Percentiles rank a stretch among this genome's conserved stretches.
Evolutionary conservation across 2,329 filamentous ascomycete species (phyloP).

Genomic region (Macroventuria anomochaeta): DNA sequence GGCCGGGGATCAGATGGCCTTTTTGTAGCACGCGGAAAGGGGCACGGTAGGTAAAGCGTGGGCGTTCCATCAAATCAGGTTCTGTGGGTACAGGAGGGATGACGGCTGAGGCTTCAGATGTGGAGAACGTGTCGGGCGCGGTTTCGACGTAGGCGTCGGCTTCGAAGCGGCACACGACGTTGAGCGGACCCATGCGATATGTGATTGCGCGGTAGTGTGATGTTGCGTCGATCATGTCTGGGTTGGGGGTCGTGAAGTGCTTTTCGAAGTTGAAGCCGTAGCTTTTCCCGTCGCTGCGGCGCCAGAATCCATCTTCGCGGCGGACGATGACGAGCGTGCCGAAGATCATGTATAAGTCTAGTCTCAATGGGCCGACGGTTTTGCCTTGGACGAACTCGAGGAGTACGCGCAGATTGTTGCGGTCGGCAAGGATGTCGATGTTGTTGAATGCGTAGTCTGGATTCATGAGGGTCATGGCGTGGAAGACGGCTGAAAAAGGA

Average conservation of each 20-base stretch:
- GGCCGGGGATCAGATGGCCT: conserved; percentile 30
- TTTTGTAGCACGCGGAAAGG: conserved; percentile 34
- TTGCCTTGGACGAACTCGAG: conserved; percentile 37
- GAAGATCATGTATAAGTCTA: conserved; percentile 32
- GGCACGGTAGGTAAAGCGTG: conserved; percentile 22
- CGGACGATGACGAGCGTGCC: conserved; percentile 38
- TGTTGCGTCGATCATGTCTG: conserved; percentile 36
- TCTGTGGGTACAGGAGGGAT: neutral
- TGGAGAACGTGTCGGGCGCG: conserved; percentile 17
- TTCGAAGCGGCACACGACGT: conserved; percentile 38
- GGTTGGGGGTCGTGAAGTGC: conserved; percentile 28
- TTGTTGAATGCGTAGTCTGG: conserved; percentile 28
- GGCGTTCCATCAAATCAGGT: conserved; percentile 14
- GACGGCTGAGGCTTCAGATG: conserved; percentile 15
- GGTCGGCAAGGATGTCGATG: conserved; percentile 38
- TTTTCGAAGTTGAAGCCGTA: conserved; percentile 38
- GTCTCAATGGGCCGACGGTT: conserved; percentile 31
- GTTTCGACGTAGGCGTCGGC: conserved; percentile 38
- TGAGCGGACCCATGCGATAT: conserved; percentile 35
- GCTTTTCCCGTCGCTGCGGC: conserved; percentile 16
- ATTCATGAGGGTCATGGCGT: conserved; percentile 33
- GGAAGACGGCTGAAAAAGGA: conserved; percentile 38
- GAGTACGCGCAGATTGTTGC: conserved; percentile 38
- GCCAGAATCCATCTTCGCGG: conserved; percentile 36
- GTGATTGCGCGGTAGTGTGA: conserved; percentile 41